phyloP scores from a whole-genome alignment of 176 grass and related monocot genomes.

The Oryza glaberrima region DNA sequence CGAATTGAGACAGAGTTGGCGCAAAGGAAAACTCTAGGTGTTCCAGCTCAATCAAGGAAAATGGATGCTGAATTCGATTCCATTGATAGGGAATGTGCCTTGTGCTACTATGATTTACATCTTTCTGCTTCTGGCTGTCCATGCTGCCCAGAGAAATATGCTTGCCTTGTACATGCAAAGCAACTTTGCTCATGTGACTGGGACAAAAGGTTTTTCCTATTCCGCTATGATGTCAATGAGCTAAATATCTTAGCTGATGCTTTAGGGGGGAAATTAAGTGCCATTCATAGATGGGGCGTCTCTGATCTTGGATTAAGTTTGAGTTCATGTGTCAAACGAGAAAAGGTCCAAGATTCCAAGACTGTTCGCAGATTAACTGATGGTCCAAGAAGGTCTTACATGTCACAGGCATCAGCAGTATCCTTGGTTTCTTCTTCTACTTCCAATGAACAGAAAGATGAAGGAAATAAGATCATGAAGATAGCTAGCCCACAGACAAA shows the following conservation, averaged over 20 bases:
- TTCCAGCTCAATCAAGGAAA: constrained; percentile 69
- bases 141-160: constrained; percentile 67
- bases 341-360: constrained; percentile 64
- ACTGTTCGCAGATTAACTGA: constrained; percentile 49
- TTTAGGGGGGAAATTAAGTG: constrained; percentile 86
- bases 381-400: constrained; percentile 49
- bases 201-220: constrained; percentile 74
- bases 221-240: constrained; percentile 84
- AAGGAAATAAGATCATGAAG: constrained; percentile 40
- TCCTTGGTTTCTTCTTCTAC: constrained; percentile 42
- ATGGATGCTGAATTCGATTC: constrained; percentile 84
- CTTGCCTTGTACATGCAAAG: constrained; percentile 82
- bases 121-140: constrained; percentile 78
- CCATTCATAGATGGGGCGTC: constrained; percentile 87
- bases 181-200: constrained; percentile 82
- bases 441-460: constrained; percentile 39
- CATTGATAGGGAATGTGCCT: constrained; percentile 71
- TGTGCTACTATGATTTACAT: constrained; percentile 96
- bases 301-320: constrained; percentile 81
- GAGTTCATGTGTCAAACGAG: constrained; percentile 64
- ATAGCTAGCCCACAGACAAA: constrained; percentile 10
- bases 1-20: constrained; percentile 64
- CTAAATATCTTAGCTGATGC: constrained; percentile 91
- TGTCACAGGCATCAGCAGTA: constrained; percentile 50
- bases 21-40: constrained; percentile 60